Percentiles rank a stretch among this genome's conserved stretches.
phyloP scores from a whole-genome alignment of 306 rosid species.

The Albizia julibrissin region DNA sequence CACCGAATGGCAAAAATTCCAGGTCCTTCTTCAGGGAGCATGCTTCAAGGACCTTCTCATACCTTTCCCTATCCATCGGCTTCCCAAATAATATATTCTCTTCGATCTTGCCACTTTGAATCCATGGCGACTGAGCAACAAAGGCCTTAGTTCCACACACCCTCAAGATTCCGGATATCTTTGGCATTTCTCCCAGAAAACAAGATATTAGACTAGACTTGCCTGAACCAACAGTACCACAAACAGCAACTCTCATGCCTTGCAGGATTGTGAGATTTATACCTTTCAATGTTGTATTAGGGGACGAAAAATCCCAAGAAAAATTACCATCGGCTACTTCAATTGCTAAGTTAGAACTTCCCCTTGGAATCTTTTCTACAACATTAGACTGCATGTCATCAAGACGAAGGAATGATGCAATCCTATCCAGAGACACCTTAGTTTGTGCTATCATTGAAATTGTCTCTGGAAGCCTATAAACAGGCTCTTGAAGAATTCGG shows the following conservation, averaged over 20 bases:
- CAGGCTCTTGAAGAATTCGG: conserved; percentile 51
- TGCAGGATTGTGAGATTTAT: conserved; percentile 39
- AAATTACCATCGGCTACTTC: conserved; percentile 47
- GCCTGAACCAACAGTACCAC: conserved; percentile 66
- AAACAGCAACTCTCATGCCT: conserved; percentile 56
- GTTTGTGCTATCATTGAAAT: conserved; percentile 54
- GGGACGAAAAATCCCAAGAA: conserved; percentile 52
- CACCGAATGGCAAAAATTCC: conserved; percentile 75
- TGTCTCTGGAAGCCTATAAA: conserved; percentile 47
- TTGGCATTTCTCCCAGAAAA: conserved; percentile 83
- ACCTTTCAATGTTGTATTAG: conserved; percentile 35
- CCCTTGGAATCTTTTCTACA: conserved; percentile 48
- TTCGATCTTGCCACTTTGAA: conserved; percentile 84
- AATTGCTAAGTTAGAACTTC: conserved; percentile 41
- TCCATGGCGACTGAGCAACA: conserved; percentile 93
- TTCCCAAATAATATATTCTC: conserved; percentile 77
- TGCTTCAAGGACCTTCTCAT: conserved; percentile 79
- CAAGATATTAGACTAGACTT: conserved; percentile 81
- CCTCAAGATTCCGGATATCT: conserved; percentile 61
- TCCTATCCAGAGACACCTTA: conserved; percentile 57
- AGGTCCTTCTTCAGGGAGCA: conserved; percentile 82
- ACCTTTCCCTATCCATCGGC: conserved; percentile 72
- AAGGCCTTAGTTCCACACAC: conserved; percentile 89
- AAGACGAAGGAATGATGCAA: conserved; percentile 49
- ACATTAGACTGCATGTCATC: conserved; percentile 45